Percentiles rank a stretch among this genome's conserved stretches.
Conservation (phyloP, 179 eudicot species). For the Carnegiea gigantea region DNA sequence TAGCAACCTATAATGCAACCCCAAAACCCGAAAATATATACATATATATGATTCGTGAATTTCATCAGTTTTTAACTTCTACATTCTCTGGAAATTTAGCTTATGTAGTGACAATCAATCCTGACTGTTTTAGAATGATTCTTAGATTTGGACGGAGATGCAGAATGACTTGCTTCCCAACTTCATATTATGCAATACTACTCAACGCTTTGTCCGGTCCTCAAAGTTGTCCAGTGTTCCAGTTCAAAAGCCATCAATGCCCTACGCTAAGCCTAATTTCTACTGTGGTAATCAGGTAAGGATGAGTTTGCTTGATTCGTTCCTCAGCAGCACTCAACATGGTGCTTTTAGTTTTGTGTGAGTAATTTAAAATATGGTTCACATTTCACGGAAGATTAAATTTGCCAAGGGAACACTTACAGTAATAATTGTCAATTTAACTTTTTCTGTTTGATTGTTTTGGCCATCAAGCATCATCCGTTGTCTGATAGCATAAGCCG, state of each 20-base stretch:
- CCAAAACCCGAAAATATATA: too few species aligned
- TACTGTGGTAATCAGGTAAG: slow-evolving; percentile 92
- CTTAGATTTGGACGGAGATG: slow-evolving; percentile 95
- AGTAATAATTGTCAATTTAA: not conserved
- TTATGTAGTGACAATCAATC: not conserved
- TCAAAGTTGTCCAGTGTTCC: slow-evolving; percentile 65
- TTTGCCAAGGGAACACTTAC: not conserved
- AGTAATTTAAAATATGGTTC: slow-evolving; percentile 8
- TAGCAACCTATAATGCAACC: too few species aligned
- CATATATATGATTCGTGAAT: not conserved
- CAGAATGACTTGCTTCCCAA: slow-evolving; percentile 96
- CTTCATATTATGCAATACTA: slow-evolving; percentile 91
- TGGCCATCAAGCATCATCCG: not conserved
- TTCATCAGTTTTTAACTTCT: not conserved
- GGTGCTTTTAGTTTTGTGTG: slow-evolving; percentile 4
- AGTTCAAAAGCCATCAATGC: slow-evolving; percentile 93
- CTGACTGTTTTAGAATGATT: slow-evolving; percentile 16
- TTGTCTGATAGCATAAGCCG: not conserved
- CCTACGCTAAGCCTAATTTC: slow-evolving; percentile 82
- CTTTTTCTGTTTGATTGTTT: not conserved
- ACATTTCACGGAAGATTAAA: not conserved
- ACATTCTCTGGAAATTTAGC: not conserved
- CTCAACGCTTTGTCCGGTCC: slow-evolving; percentile 90
- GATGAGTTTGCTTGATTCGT: not conserved
- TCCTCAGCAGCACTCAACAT: slow-evolving; percentile 17